phyloP scores from a whole-genome alignment of 1,284 basidiomycete genomes.

The Thecaphora thlaspeos region DNA sequence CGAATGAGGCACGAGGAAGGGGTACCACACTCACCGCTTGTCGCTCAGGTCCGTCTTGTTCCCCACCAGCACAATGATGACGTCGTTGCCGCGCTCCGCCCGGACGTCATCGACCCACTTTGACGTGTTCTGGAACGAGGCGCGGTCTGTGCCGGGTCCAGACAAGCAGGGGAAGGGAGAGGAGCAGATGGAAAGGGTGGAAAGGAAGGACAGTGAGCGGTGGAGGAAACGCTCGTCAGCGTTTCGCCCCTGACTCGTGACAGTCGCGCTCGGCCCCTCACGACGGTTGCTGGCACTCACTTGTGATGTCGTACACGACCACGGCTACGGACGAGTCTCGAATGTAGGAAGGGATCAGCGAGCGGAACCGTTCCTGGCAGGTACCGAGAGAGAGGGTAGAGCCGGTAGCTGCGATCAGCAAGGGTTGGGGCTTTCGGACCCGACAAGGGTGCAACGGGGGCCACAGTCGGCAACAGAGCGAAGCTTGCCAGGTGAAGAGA shows the following conservation, averaged over 20 bases:
- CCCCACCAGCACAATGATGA: constrained; percentile 96
- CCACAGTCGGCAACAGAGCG: too few relatives aligned
- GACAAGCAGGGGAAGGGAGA: too few relatives aligned
- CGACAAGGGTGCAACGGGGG: too few relatives aligned
- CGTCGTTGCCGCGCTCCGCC: constrained; percentile 94
- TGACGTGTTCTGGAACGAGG: constrained; percentile 92
- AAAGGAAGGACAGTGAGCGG: too few relatives aligned
- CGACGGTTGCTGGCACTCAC: constrained; percentile 64
- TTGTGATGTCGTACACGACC: constrained; percentile 98
- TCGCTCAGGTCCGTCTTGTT: constrained; percentile 85
- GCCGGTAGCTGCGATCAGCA: too few relatives aligned
- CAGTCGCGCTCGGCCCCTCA: too few relatives aligned
- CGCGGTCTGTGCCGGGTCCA: constrained; percentile 72
- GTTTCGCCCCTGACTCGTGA: too few relatives aligned
- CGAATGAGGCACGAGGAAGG: background rate
- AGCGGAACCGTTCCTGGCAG: constrained; percentile 87
- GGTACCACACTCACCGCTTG: constrained; percentile 39
- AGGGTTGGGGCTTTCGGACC: too few relatives aligned
- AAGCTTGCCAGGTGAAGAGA: too few relatives aligned
- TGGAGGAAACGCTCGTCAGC: background rate
- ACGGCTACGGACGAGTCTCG: constrained; percentile 97
- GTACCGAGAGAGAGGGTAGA: background rate
- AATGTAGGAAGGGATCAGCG: constrained; percentile 97
- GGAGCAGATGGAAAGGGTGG: too few relatives aligned
- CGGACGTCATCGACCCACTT: constrained; percentile 99